Percentiles rank a stretch among this genome's conserved stretches.
Conservation (phyloP, 2,329 filamentous ascomycete genomes). For the Diaporthe velutina region DNA sequence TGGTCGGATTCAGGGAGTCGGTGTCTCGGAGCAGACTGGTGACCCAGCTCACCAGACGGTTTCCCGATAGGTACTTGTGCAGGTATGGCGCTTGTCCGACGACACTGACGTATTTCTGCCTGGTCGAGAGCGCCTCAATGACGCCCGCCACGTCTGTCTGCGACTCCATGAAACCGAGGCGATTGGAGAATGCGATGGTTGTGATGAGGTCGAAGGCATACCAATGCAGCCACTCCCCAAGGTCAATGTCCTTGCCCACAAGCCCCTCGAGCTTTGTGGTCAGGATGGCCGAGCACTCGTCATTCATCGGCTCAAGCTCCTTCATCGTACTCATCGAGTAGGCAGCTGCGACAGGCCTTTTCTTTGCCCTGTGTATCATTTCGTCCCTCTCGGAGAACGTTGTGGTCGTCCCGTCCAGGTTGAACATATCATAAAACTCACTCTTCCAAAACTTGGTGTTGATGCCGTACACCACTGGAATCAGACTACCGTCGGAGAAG, state of each 20-base stretch:
- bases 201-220: constrained; percentile 34
- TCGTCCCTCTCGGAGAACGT: constrained; percentile 32
- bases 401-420: constrained; percentile 11
- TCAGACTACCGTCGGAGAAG: constrained; percentile 45
- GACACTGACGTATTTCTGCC: constrained; percentile 11
- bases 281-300: constrained; percentile 26
- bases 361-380: background rate
- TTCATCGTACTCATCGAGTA: constrained; percentile 34
- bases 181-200: constrained; percentile 37
- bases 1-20: background rate
- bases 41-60: background rate
- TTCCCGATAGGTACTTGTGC: constrained; percentile 7
- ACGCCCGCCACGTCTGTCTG: constrained; percentile 39
- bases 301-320: constrained; percentile 28
- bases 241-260: constrained; percentile 4
- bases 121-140: background rate
- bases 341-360: constrained; percentile 13
- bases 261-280: constrained; percentile 15
- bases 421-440: constrained; percentile 31
- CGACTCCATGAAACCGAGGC: constrained; percentile 38
- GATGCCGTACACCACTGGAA: constrained; percentile 40
- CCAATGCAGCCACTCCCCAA: constrained; percentile 31
- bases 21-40: background rate
- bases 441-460: constrained; percentile 42
- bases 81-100: constrained; percentile 19